phyloP scores from a whole-genome alignment of 305 asterid species.

The Rubia tinctorum region DNA sequence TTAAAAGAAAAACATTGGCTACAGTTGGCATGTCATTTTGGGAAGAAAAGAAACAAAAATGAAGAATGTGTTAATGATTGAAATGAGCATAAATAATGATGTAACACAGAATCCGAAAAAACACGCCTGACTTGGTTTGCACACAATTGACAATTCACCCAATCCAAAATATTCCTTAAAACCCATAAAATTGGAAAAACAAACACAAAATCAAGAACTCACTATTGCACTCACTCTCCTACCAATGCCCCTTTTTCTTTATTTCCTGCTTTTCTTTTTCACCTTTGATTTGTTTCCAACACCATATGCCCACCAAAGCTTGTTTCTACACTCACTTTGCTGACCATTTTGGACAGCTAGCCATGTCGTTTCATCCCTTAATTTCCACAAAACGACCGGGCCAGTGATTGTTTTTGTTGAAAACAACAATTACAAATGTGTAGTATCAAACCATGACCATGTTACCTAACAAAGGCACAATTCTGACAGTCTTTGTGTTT shows the following conservation, averaged over 20 bases:
- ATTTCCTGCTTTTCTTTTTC: conserved; percentile 47
- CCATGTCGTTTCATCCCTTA: conserved; percentile 42
- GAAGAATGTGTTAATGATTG: conserved; percentile 17
- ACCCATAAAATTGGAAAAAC: conserved; percentile 31
- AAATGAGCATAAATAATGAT: neutral
- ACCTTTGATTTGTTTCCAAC: conserved; percentile 35
- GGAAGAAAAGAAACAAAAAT: conserved; percentile 1
- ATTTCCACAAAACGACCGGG: conserved; percentile 41
- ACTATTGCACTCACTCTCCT: neutral
- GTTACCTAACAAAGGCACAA: too few relatives aligned
- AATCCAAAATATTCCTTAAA: conserved; percentile 24
- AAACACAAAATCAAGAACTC: conserved; percentile 19
- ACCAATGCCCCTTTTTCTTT: conserved; percentile 45
- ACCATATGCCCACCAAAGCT: conserved; percentile 54
- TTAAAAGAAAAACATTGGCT: conserved; percentile 15
- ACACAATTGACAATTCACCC: conserved; percentile 16
- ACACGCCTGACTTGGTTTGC: conserved; percentile 12
- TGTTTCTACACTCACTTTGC: conserved; percentile 28
- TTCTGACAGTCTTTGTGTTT: too few relatives aligned
- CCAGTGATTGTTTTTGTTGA: conserved; percentile 35
- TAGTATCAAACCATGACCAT: too few relatives aligned
- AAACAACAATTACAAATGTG: conserved; percentile 9
- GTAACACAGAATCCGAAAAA: conserved; percentile 16
- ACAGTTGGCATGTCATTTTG: neutral
- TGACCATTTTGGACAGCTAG: conserved; percentile 48